A percentile compares a stretch with the other conserved stretches of the same genome.
Conservation (phyloP, 2,329 filamentous ascomycete species). For the Fusarium transvaalense region DNA sequence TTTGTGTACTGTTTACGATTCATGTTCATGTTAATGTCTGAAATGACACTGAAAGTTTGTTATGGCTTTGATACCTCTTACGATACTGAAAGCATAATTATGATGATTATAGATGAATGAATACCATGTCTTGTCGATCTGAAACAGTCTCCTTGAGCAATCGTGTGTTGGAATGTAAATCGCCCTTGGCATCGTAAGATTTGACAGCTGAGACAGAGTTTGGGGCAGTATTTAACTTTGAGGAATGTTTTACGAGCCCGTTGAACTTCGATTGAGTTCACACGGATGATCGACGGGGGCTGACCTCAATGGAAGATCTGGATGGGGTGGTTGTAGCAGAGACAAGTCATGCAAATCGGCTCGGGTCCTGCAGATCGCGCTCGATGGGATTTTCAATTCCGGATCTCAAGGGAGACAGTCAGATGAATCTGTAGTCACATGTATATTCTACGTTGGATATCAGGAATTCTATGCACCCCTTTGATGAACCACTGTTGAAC, state of each 20-base stretch:
- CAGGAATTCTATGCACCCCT: too few relatives aligned
- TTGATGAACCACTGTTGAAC: background rate
- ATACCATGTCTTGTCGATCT: constrained; percentile 7
- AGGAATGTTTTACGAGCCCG: background rate
- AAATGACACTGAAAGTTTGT: background rate
- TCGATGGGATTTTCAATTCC: background rate
- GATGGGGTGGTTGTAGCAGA: constrained; percentile 7
- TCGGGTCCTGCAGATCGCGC: background rate
- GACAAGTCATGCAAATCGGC: background rate
- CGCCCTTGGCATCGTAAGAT: constrained; percentile 1
- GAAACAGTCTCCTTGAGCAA: constrained; percentile 5
- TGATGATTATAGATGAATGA: constrained; percentile 17
- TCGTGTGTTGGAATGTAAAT: constrained; percentile 11
- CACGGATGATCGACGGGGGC: constrained; percentile 5
- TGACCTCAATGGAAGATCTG: background rate
- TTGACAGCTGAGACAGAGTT: constrained; percentile 22
- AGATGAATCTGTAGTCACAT: background rate
- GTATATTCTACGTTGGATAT: background rate
- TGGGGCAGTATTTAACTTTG: background rate
- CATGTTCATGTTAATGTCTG: background rate
- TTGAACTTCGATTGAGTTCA: constrained; percentile 25
- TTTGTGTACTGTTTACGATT: constrained; percentile 4
- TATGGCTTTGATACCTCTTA: constrained; percentile 2
- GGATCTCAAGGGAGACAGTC: background rate
- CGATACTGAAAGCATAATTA: background rate